Evolutionary conservation across 305 asterid genomes (phyloP).

Genomic region (Fraxinus dipetala): DNA sequence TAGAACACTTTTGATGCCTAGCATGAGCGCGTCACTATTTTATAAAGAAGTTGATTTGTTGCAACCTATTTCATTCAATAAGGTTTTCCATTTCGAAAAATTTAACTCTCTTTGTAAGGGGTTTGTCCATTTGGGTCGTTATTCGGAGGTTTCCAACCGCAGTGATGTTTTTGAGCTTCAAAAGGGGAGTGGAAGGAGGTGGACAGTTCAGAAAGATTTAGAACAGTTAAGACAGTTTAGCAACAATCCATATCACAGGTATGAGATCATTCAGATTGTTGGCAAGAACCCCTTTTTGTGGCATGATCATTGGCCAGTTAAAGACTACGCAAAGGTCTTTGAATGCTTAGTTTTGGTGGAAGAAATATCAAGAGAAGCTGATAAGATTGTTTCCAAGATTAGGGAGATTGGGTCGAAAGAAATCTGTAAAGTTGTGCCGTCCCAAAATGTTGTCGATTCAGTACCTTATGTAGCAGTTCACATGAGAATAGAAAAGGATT

Average conservation of each 20-base stretch:
- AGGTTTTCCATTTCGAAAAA: conserved; percentile 63
- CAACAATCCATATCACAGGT: conserved; percentile 32
- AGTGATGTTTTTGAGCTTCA: conserved; percentile 50
- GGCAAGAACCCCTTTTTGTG: conserved; percentile 90
- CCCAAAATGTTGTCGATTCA: background rate
- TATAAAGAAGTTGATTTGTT: conserved; percentile 76
- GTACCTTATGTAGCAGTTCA: conserved; percentile 72
- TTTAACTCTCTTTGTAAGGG: conserved; percentile 70
- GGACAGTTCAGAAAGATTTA: conserved; percentile 68
- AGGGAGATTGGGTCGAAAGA: conserved; percentile 47
- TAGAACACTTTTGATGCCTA: conserved; percentile 77
- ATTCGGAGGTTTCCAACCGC: conserved; percentile 48
- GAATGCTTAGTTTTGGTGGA: conserved; percentile 69
- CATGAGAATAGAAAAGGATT: conserved; percentile 90
- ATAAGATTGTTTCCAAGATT: conserved; percentile 65
- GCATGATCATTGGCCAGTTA: conserved; percentile 90
- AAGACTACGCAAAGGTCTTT: conserved; percentile 72
- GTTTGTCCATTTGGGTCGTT: conserved; percentile 49
- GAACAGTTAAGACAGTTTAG: conserved; percentile 51
- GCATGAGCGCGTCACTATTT: conserved; percentile 79
- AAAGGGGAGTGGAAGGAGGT: conserved; percentile 84
- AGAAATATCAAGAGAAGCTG: conserved; percentile 64
- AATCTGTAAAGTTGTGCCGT: background rate
- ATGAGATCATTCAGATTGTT: conserved; percentile 45
- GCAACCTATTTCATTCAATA: conserved; percentile 59